Evolutionary conservation across 1,139 yeast species (phyloP), one percentile per base, ranked within the genome.

Genomic region (Keqinozyma sinolaborantium): DNA sequence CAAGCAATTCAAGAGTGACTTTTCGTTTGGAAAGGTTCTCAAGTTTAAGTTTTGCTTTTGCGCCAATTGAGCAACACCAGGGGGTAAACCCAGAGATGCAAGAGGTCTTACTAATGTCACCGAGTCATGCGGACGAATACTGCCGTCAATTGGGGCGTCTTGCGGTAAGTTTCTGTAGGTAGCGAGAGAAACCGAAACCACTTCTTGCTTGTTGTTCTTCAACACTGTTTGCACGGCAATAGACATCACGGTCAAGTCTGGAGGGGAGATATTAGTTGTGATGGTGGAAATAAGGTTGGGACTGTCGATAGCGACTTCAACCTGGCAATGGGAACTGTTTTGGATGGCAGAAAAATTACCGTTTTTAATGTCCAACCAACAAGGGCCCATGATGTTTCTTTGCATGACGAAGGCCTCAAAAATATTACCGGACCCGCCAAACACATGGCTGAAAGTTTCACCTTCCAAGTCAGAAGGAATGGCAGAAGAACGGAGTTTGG

Each of bases 341-440:
- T 66, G 73, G 36, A 82, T 62, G 1, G 78, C 56, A 14, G 59
- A 55, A 44, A 85, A 83, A 43, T 82, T 77, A 28, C 83, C 83
- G 29, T 74, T 69, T 26, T 70, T 64, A 30, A 94, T 67, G 33
- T 83, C 83, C 32, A 92, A 64, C 98, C 98, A 92, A 53, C 98
- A 88, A 1, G 99, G 99, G 4, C 99, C 99, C 96, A 88, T 88
- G 26, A 92, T 71, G 43, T 83, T 80, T 45, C 85, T 73, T 53
- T 83, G 86, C 19, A 88, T 53, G 9, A 87, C 95, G 59, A 92
- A 87, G 10, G 87, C 73, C 60, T 92, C 98, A 57, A 92, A 88
- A 25, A 86, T 67, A 36, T 73, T 72, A 3, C 94, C 61, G 38
- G 71, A 76, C 4, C 87, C 70, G 29, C 98, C 98, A 60, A 90